Conservation (phyloP, 352 stramenopile genomes). For the Phytophthora hybrid region DNA sequence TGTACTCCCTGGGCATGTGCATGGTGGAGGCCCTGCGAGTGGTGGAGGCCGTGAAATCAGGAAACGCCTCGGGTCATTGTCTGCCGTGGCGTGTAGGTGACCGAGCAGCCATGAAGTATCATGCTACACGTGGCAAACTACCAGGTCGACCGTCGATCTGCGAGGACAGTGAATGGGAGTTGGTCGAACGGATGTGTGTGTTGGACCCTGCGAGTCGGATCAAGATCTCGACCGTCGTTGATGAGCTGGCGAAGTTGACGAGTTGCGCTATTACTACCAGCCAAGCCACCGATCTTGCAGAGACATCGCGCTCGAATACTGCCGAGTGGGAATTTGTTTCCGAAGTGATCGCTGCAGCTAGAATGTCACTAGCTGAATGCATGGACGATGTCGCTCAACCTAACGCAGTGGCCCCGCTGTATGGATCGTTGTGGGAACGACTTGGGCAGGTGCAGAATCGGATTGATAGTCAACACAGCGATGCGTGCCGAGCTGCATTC, state of each 20-base stretch:
- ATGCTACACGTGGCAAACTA: background rate
- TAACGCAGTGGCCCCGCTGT: background rate
- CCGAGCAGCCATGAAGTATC: background rate
- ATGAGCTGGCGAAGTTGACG: background rate
- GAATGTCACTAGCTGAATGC: too few relatives aligned
- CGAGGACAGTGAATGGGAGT: background rate
- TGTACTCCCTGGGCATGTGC: background rate
- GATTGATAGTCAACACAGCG: background rate
- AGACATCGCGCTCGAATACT: background rate
- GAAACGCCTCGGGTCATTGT: background rate
- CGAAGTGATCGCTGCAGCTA: background rate
- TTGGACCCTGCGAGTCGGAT: background rate
- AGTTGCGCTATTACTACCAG: too few relatives aligned
- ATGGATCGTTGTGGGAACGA: background rate
- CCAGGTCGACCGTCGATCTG: background rate
- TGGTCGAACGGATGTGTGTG: slow-evolving; percentile 9
- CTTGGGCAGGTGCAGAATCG: background rate
- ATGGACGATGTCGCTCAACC: background rate
- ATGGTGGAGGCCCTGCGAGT: background rate
- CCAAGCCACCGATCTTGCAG: too few relatives aligned
- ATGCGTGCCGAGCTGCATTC: background rate
- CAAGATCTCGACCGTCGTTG: slow-evolving; percentile 8
- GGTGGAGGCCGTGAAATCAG: background rate
- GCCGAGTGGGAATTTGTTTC: background rate
- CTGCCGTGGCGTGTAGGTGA: background rate